Conservation (phyloP, 2,329 filamentous ascomycete species). For the Paraphoma chrysanthemicola region DNA sequence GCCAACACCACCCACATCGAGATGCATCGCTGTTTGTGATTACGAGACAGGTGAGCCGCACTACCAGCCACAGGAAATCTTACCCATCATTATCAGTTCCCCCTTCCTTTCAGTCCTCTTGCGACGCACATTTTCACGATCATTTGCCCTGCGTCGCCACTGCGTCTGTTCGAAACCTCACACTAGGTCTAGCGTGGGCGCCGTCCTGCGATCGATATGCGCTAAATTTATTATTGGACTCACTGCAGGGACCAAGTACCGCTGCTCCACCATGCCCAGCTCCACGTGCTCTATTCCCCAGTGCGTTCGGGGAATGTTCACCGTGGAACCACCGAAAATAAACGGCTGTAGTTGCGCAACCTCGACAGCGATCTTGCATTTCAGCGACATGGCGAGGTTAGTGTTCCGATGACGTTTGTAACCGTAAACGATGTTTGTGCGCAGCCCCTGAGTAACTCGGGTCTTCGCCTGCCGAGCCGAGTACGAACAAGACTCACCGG, state of each 20-base stretch:
- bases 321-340: slow-evolving; percentile 1
- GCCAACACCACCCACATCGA: neutral
- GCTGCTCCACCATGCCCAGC: slow-evolving; percentile 6
- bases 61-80: neutral
- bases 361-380: slow-evolving; percentile 5
- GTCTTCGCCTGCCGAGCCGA: slow-evolving; percentile 12
- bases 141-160: neutral
- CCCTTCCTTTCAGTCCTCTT: neutral
- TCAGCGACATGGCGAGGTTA: neutral
- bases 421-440: neutral
- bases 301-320: slow-evolving; percentile 9
- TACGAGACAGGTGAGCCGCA: neutral
- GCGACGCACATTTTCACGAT: neutral
- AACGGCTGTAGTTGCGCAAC: neutral
- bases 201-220: neutral
- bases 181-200: neutral
- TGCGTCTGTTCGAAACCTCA: neutral
- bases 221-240: neutral
- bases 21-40: neutral
- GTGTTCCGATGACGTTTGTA: neutral
- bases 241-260: neutral
- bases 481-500: slow-evolving; percentile 8
- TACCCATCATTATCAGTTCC: neutral
- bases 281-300: slow-evolving; percentile 10
- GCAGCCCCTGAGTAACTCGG: slow-evolving; percentile 8